Evolutionary conservation across 768 basidiomycete species (phyloP).

Genomic region (Mycena capillaripes): DNA sequence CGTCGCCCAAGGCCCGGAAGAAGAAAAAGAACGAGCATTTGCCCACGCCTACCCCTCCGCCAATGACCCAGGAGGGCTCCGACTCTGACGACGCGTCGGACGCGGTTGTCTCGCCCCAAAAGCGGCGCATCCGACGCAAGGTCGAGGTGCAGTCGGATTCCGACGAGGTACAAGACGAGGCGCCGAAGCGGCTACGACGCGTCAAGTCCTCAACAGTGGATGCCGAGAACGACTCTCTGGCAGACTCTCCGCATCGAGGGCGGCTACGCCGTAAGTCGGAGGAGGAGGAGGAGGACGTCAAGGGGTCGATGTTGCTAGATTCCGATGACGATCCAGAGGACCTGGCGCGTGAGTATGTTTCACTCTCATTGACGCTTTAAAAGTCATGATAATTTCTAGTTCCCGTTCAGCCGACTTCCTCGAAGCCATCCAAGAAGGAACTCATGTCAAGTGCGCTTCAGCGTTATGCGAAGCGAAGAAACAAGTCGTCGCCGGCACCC

Average conservation of each 20-base stretch:
- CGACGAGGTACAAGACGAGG: conserved; percentile 4
- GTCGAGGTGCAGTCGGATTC: conserved; percentile 29
- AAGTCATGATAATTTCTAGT: background rate
- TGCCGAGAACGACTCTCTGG: conserved; percentile 17
- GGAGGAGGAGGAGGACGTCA: conserved; percentile 6
- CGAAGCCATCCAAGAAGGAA: conserved; percentile 24
- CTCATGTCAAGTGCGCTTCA: conserved; percentile 26
- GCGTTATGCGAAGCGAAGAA: conserved; percentile 33
- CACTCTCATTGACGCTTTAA: background rate
- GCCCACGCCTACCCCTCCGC: background rate
- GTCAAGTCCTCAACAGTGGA: conserved; percentile 23
- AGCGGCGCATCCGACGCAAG: conserved; percentile 1
- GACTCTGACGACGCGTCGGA: conserved; percentile 14
- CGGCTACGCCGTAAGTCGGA: conserved; percentile 26
- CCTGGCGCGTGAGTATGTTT: conserved; percentile 22
- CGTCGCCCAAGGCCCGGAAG: background rate
- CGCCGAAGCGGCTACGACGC: conserved; percentile 23
- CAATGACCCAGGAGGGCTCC: background rate
- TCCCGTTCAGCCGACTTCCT: conserved; percentile 16
- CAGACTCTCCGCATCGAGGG: conserved; percentile 19
- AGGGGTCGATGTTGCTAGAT: conserved; percentile 13
- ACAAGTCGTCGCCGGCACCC: conserved; percentile 33
- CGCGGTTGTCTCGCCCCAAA: conserved; percentile 1
- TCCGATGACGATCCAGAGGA: conserved; percentile 36
- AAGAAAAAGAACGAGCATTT: background rate